Evolutionary conservation across 148 eudicot genomes (phyloP), one percentile per base, ranked within the genome.

Genomic region (Persicaria maculosa): DNA sequence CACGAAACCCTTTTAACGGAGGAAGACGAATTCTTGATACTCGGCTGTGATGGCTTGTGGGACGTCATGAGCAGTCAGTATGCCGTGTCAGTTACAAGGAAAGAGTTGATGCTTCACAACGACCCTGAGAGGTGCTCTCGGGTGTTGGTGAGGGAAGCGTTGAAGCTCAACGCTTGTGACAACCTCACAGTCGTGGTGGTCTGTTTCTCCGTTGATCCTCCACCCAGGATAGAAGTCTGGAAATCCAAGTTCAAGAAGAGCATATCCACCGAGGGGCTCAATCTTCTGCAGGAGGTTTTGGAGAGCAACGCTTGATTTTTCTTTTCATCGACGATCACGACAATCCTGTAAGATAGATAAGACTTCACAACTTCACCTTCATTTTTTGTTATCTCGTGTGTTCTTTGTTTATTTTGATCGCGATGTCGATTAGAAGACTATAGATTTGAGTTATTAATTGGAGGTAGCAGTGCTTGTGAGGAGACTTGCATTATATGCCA

Each of bases 11-110:
- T 74, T 53, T 75, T 87, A 58, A 79, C 84, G 0, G 85, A 87
- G 64, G 90, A 87, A 76, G 90, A 87, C 44, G 90, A 87, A 80
- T 87, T 85, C 75, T 53, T 87, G 72, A 87, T 87, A 50, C 85
- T 87, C 65, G 90, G 84, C 0, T 87, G 90, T 70, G 88, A 87
- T 47, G 90, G 90, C 10, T 70, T 87, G 8, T 87, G 90, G 90
- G 90, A 87, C 43, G 90, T 87, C 43, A 87, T 87, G 88, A 87
- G 90, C 70, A 87, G 90, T 79, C 88, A 85, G 58, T 85, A 79
- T 5, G 88, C 90, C 0, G 88, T 87, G 2, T 85, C 90, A 2
- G 74, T 85, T 4, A 85, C 83, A 4, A 83, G 90, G 76, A 85
- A 74, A 47, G 86, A 85, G 79, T 86, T 87, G 12, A 87, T 87